Evolutionary conservation across 495 filamentous ascomycete species (phyloP), one percentile per base, ranked within the genome.

Genomic region (Aspergillus heteromorphus): DNA sequence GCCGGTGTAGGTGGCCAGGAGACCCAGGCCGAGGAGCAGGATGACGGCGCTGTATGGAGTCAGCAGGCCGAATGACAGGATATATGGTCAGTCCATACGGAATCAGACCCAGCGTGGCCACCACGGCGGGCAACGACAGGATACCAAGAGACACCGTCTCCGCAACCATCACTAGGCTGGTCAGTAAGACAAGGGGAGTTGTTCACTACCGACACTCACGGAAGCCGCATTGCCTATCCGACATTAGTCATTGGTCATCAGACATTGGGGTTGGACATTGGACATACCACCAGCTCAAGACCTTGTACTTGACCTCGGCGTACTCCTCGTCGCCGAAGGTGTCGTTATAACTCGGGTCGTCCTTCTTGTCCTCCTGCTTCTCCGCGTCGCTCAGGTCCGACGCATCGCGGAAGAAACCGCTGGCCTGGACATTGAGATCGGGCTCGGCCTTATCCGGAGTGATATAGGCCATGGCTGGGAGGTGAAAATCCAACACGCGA

Each of bases 1-100:
- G 59, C 86, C 86, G 18, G 86, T 89, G 68, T 92, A 93, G 42
- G 84, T 85, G 42, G 88, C 83, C 11, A 89, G 57, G 9, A 87
- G 56, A 30, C 88, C 88, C 19, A 89, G 64, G 17, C 70, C 66
- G 21, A 87, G 66, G 81, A 92, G 57, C 73, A 87, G 76, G 19
- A 87, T 63, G 14, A 88, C 55, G 27, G 85, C 62, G 16, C 65
- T 67, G 19, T 6, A 31, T 2, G 23, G 9, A 11, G 11, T 45
- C 13, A 30, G 40, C n/a, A n/a, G n/a, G n/a, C n/a, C n/a, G n/a
- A n/a, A n/a, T 27, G 19, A 56, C 13, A 14, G 7, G 6, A 19
- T 17, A 49, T 17, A 20, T n/a, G 6, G 36, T 29, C 7, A 47
- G 13, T 4, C 25, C 58, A 17, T 53, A 67, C 57, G 72, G 72